phyloP scores from a whole-genome alignment of 331 rosid genomes.

The Saraca asoca region DNA sequence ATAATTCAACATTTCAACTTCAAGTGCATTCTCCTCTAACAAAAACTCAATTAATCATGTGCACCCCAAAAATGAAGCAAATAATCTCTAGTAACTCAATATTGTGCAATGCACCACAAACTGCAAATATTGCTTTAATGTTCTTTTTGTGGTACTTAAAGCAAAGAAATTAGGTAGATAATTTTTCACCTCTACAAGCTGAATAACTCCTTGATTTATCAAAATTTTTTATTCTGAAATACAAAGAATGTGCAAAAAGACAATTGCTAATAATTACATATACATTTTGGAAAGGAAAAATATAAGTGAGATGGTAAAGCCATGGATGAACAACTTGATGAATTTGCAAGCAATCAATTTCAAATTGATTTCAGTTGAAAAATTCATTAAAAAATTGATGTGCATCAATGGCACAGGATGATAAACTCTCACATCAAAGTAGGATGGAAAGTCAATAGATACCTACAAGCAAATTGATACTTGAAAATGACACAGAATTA shows the following conservation, averaged over 20 bases:
- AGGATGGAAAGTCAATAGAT: background rate
- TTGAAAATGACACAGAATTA: conserved; percentile 6
- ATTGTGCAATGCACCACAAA: background rate
- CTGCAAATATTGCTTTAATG: background rate
- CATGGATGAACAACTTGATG: background rate
- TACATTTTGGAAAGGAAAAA: too few species aligned
- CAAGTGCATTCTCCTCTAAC: background rate
- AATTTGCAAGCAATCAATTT: background rate
- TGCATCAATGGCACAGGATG: conserved; percentile 12
- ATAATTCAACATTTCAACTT: background rate
- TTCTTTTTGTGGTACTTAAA: background rate
- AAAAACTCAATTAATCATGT: conserved; percentile 4
- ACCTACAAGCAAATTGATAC: conserved; percentile 51
- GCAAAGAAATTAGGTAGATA: background rate
- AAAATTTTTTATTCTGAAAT: background rate
- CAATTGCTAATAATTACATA: background rate
- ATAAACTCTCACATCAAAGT: background rate
- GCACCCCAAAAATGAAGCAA: conserved; percentile 7
- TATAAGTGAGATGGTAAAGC: background rate
- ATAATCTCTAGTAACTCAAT: conserved; percentile 2
- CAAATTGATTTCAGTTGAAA: conserved; percentile 24
- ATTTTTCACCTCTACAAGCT: background rate
- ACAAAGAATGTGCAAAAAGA: background rate
- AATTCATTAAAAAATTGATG: conserved; percentile 37
- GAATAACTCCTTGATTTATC: conserved; percentile 1